Evolutionary conservation across 352 stramenopile genomes (phyloP).

Genomic region (Pythium brachiatum): DNA sequence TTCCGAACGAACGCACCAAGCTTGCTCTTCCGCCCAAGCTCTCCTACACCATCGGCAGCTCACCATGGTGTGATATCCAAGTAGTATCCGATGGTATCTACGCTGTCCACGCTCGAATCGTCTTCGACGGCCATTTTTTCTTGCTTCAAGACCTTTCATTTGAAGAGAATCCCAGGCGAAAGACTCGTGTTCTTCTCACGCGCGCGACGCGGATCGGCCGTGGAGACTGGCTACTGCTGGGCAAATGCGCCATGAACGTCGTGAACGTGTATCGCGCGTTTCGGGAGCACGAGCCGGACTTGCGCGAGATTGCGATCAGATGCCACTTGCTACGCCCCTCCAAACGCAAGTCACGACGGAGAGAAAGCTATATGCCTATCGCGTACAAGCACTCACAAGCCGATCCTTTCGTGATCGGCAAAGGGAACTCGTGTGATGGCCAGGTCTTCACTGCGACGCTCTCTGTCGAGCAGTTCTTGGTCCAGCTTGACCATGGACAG

Average conservation of each 20-base stretch:
- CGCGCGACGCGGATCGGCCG: constrained; percentile 49
- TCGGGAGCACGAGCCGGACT: constrained; percentile 48
- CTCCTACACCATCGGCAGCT: constrained; percentile 56
- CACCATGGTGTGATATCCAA: constrained; percentile 51
- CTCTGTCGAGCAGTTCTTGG: constrained; percentile 58
- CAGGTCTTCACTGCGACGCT: constrained; percentile 58
- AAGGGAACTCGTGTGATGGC: constrained; percentile 51
- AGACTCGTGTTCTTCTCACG: constrained; percentile 51
- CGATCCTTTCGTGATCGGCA: constrained; percentile 53
- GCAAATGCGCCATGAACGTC: constrained; percentile 49
- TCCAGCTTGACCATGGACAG: constrained; percentile 57
- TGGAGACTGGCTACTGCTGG: constrained; percentile 59
- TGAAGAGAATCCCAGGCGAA: constrained; percentile 46
- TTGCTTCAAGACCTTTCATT: constrained; percentile 73
- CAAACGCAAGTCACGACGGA: constrained; percentile 52
- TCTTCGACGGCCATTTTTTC: constrained; percentile 64
- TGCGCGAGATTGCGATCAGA: constrained; percentile 62
- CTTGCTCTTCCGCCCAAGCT: constrained; percentile 26
- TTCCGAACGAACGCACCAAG: constrained; percentile 14
- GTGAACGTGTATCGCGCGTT: constrained; percentile 50
- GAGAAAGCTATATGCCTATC: constrained; percentile 49
- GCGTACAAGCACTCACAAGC: constrained; percentile 44
- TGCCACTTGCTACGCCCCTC: constrained; percentile 61
- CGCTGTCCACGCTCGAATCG: constrained; percentile 56
- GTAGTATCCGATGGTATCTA: constrained; percentile 44